Conservation (phyloP, 2,329 filamentous ascomycete genomes). For the Colletotrichum limetticola region DNA sequence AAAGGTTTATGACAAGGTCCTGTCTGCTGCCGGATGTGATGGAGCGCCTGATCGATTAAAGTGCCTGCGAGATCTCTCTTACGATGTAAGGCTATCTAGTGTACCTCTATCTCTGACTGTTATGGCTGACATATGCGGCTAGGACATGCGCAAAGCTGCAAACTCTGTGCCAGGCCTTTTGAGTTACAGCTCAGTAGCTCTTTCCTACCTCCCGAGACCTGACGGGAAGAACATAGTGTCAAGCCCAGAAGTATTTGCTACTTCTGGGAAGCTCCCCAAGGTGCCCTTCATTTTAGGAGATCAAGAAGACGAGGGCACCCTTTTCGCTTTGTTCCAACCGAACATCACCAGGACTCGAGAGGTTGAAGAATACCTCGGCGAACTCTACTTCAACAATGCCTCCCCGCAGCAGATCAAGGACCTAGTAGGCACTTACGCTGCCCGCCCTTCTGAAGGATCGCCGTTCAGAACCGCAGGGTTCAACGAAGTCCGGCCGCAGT, state of each 20-base stretch:
- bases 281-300: conserved; percentile 73
- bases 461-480: conserved; percentile 68
- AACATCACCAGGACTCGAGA: conserved; percentile 67
- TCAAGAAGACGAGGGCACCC: conserved; percentile 74
- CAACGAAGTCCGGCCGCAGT: conserved; percentile 73
- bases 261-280: conserved; percentile 60
- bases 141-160: conserved; percentile 60
- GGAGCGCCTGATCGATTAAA: conserved; percentile 57
- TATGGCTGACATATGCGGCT: conserved; percentile 60
- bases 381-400: conserved; percentile 52
- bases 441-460: conserved; percentile 60
- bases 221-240: conserved; percentile 64
- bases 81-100: conserved; percentile 61
- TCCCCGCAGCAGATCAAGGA: conserved; percentile 49
- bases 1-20: conserved; percentile 62
- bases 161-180: conserved; percentile 68
- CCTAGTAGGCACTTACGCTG: conserved; percentile 65
- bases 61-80: conserved; percentile 65
- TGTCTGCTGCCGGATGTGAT: conserved; percentile 63
- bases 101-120: conserved; percentile 62
- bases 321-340: conserved; percentile 69
- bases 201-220: conserved; percentile 71
- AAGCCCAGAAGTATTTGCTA: conserved; percentile 62
- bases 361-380: conserved; percentile 63
- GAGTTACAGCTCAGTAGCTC: conserved; percentile 64